Base-by-base conservation (phyloP, 192 early-diverging fungal genomes). In the Backusella circina region DNA sequence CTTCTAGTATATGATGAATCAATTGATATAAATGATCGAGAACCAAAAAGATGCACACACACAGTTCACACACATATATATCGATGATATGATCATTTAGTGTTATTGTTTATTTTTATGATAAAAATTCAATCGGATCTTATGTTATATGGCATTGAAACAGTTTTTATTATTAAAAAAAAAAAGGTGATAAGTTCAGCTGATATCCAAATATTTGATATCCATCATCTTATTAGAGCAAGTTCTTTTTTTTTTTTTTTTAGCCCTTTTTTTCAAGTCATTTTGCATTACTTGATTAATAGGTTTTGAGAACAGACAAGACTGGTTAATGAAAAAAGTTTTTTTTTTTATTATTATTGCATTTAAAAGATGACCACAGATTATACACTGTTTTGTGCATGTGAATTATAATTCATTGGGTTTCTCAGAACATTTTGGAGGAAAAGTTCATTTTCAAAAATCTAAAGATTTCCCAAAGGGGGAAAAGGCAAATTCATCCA, bases 351-450 rank as follows among this genome's bases (percentile, higher is more conserved):
- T n/a, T n/a, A 23, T 61, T 61, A 28, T 61, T 28, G 21, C 4
- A 61, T 61, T 61, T 61, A 61, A 61, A 61, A 61, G 54, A 23
- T 61, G 54, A 61, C 54, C 54, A 61, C 54, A 61, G 54, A 61
- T 13, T n/a, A n/a, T n/a, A n/a, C n/a, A 23, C 44, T n/a, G 18
- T 57, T 61, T 61, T 61, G 54, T 61, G 54, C 54, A 61, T 61
- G 54, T 61, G 54, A 61, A 61, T 3, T 13, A 61, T 21, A 61
- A 61, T 61, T 26, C 26, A 61, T 61, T 61, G 10, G 54, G 26
- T 61, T 61, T 61, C 54, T 61, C 54, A 61, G 54, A 61, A 28
- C 26, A 13, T 61, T 61, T 61, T 61, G 4, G 23, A 61, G 23
- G 23, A 61, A 9, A 61, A 28, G 26, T 26, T 61, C 54, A 61